Percentiles rank a stretch among this genome's conserved stretches.
Conservation (phyloP, 2,329 filamentous ascomycete species). For the Trichoderma afroharzianum region DNA sequence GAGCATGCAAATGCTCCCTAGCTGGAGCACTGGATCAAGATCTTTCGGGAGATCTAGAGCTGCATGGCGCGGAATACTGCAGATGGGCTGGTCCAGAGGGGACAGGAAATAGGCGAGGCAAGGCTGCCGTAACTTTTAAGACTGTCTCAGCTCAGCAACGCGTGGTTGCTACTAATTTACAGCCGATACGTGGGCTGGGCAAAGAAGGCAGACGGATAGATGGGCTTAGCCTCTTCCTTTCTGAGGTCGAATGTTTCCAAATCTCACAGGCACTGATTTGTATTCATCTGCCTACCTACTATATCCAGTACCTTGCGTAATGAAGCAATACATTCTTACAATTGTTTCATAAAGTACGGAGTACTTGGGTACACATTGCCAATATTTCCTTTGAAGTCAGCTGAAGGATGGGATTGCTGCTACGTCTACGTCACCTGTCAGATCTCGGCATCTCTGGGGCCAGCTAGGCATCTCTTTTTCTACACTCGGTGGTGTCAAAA, state of each 20-base stretch:
- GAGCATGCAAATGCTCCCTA: slow-evolving; percentile 12
- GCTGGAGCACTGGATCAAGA: slow-evolving; percentile 1
- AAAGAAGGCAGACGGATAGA: not conserved
- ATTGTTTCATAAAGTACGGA: not conserved
- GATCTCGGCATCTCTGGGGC: not conserved
- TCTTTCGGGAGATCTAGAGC: slow-evolving; percentile 5
- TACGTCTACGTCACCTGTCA: slow-evolving; percentile 11
- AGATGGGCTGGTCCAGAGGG: not conserved
- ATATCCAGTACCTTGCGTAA: not conserved
- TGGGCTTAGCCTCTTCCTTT: not conserved
- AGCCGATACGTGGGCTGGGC: not conserved
- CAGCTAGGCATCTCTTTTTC: not conserved
- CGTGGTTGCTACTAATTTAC: not conserved
- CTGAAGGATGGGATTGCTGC: not conserved
- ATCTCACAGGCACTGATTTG: not conserved
- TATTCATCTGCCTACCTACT: not conserved
- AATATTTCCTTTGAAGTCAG: not conserved
- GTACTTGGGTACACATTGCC: not conserved
- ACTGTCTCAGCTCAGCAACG: not conserved
- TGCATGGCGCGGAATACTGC: slow-evolving; percentile 9
- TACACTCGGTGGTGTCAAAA: not conserved
- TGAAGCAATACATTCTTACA: not conserved
- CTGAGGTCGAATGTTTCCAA: not conserved
- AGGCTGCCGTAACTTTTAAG: not conserved
- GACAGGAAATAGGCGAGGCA: not conserved